Conservation (phyloP, 1,139 yeast species). For the Yamadazyma sp. region DNA sequence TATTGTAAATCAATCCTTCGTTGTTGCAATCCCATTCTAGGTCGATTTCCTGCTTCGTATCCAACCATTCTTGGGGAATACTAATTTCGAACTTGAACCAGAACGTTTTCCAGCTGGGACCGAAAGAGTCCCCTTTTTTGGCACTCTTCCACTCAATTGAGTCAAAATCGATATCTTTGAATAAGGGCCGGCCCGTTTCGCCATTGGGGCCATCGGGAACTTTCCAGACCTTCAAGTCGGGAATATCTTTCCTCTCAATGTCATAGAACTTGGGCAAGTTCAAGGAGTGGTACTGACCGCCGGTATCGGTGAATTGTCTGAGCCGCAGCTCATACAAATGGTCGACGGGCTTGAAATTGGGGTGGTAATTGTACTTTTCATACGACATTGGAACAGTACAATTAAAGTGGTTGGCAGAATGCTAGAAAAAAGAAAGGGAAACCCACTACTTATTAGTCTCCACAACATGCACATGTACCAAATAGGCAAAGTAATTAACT, state of each 20-base stretch:
- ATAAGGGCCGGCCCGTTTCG: slow-evolving; percentile 66
- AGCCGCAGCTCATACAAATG: slow-evolving; percentile 74
- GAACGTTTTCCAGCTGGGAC: slow-evolving; percentile 96
- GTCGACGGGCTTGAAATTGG: slow-evolving; percentile 82
- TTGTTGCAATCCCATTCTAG: slow-evolving; percentile 86
- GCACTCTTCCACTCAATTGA: slow-evolving; percentile 56
- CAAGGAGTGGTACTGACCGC: slow-evolving; percentile 68
- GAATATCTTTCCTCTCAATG: slow-evolving; percentile 49
- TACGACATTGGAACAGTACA: slow-evolving; percentile 20
- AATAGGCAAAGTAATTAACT: slow-evolving; percentile 1
- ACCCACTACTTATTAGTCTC: background rate
- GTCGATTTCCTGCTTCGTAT: slow-evolving; percentile 50
- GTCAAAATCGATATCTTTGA: slow-evolving; percentile 56
- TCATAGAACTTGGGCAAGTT: slow-evolving; percentile 86
- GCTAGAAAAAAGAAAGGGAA: no score
- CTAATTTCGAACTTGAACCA: slow-evolving; percentile 77
- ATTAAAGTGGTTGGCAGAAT: background rate
- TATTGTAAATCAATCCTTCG: slow-evolving; percentile 78
- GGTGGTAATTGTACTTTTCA: slow-evolving; percentile 52
- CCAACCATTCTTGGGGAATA: slow-evolving; percentile 62
- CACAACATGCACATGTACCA: slow-evolving; percentile 3
- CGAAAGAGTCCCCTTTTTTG: slow-evolving; percentile 73
- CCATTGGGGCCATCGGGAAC: slow-evolving; percentile 58
- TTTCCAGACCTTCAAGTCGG: slow-evolving; percentile 53
- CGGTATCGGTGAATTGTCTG: slow-evolving; percentile 72